Evolutionary conservation across 176 grass and related monocot genomes (phyloP), one percentile per base, ranked within the genome.

Genomic region (Juncus inflexus): DNA sequence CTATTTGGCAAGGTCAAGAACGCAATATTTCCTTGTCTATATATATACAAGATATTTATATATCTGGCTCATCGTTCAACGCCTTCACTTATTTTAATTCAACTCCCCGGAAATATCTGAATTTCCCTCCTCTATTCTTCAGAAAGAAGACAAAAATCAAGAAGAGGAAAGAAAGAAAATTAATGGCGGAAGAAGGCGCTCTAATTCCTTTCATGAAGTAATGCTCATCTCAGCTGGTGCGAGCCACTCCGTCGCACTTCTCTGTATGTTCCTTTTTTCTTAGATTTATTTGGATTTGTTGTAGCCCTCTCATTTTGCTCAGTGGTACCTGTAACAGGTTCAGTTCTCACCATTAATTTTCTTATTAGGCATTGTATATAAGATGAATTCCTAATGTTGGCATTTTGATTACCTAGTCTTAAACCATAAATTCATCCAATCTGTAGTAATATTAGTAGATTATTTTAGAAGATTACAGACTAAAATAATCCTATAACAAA

Each of bases 161-260:
- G 3, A 38, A 67, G 12, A 55, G 6, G 49, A 38, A 50, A 2
- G 14, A 14, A 14, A 43, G 61, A 42, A 64, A 37, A 42, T 40
- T 37, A 66, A 68, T 68, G 65, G 50, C 49, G 9, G 50, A 40
- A 68, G 28, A 7, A 6, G 38, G 3, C 14, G 47, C 50, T 37
- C 11, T 55, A 13, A 19, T 39, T 3, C 54, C 54, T 12, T 12
- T 51, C 65, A n/a, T n/a, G 50, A 68, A 68, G 79, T 90, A 50
- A 49, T 79, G 35, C 66, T 90, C 52, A 78, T 90, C 72, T 90
- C 82, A 59, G 82, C 79, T 50, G 86, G 86, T 49, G 86, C 86
- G 11, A 90, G 79, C 72, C 86, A 90, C 67, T 85, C 82, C 35
- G 70, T 82, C 55, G 82, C 86, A 0, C 86, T 90, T 50, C 86